Conservation (phyloP, 2,329 filamentous ascomycete species). For the Verruconis gallopava region DNA sequence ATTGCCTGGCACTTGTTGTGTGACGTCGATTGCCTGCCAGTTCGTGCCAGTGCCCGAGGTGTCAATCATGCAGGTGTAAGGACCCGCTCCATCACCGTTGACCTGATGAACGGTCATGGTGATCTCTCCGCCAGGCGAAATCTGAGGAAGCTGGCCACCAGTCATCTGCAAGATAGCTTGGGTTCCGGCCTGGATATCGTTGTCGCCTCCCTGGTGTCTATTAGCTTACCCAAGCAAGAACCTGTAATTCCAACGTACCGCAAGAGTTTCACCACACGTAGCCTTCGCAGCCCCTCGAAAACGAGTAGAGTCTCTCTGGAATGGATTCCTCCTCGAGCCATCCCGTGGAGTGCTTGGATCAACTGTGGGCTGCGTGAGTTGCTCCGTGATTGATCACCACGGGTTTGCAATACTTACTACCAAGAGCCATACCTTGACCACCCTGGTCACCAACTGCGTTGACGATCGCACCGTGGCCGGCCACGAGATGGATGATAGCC, state of each 20-base stretch:
- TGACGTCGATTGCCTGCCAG: conserved; percentile 43
- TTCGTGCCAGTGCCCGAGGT: conserved; percentile 41
- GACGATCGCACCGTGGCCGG: conserved; percentile 49
- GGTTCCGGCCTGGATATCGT: conserved; percentile 45
- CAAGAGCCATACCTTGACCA: conserved; percentile 37
- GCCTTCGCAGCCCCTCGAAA: conserved; percentile 42
- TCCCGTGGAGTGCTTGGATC: conserved; percentile 46
- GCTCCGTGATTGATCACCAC: background rate
- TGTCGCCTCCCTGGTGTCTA: conserved; percentile 34
- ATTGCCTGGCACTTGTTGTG: conserved; percentile 39
- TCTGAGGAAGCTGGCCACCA: conserved; percentile 44
- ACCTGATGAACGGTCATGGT: conserved; percentile 55
- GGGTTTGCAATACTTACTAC: conserved; percentile 24
- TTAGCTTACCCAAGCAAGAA: background rate
- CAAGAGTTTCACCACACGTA: conserved; percentile 46
- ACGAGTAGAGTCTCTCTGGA: conserved; percentile 51
- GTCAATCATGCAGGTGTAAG: conserved; percentile 54
- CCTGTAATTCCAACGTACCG: conserved; percentile 12
- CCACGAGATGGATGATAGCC: conserved; percentile 41
- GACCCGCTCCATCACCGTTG: conserved; percentile 53
- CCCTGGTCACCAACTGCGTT: conserved; percentile 44
- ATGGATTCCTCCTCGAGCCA: conserved; percentile 45
- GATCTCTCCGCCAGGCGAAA: conserved; percentile 43
- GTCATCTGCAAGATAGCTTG: conserved; percentile 44
- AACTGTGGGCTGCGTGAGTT: conserved; percentile 21